phyloP scores from a whole-genome alignment of 208 protist genomes.

The Leishmania guyanensis region DNA sequence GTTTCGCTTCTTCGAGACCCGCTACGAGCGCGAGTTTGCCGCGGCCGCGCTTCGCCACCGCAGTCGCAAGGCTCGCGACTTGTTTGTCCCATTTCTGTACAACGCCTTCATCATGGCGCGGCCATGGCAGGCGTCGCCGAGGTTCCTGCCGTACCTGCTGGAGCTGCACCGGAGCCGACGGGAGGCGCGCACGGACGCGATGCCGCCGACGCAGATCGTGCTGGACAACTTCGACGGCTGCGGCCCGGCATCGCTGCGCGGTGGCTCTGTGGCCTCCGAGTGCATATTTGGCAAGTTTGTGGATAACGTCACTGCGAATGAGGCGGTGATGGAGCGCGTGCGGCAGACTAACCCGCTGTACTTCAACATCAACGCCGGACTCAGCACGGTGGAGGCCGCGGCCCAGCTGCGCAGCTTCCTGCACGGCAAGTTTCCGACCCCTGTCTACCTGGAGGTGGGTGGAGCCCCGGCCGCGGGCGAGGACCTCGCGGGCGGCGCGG shows the following conservation, averaged over 20 bases:
- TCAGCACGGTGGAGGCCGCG: slow-evolving; percentile 4
- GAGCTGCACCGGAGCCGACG: background rate
- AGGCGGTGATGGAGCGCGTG: slow-evolving; percentile 12
- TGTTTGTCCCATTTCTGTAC: slow-evolving; percentile 64
- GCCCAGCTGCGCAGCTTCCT: slow-evolving; percentile 37
- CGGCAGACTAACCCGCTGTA: slow-evolving; percentile 29
- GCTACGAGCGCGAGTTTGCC: slow-evolving; percentile 49
- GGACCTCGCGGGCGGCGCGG: too few species aligned
- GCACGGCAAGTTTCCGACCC: slow-evolving; percentile 16
- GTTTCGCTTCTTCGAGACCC: slow-evolving; percentile 39
- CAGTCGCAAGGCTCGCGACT: slow-evolving; percentile 31
- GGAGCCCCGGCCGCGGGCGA: too few species aligned
- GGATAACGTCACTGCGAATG: slow-evolving; percentile 17
- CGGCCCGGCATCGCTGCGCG: slow-evolving; percentile 34
- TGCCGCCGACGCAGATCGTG: slow-evolving; percentile 18
- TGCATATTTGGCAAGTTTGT: slow-evolving; percentile 35
- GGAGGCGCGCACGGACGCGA: background rate
- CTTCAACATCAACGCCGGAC: slow-evolving; percentile 49
- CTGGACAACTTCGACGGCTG: slow-evolving; percentile 67
- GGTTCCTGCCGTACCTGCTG: slow-evolving; percentile 42
- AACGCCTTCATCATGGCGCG: slow-evolving; percentile 63
- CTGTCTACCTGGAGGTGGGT: slow-evolving; percentile 32
- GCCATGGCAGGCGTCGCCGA: slow-evolving; percentile 55
- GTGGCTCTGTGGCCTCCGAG: slow-evolving; percentile 3
- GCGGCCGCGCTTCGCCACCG: slow-evolving; percentile 27